A percentile compares a stretch with the other conserved stretches of the same genome.
Evolutionary conservation across 192 early-diverging fungal genomes (phyloP).

Genomic region (Podila epigama): DNA sequence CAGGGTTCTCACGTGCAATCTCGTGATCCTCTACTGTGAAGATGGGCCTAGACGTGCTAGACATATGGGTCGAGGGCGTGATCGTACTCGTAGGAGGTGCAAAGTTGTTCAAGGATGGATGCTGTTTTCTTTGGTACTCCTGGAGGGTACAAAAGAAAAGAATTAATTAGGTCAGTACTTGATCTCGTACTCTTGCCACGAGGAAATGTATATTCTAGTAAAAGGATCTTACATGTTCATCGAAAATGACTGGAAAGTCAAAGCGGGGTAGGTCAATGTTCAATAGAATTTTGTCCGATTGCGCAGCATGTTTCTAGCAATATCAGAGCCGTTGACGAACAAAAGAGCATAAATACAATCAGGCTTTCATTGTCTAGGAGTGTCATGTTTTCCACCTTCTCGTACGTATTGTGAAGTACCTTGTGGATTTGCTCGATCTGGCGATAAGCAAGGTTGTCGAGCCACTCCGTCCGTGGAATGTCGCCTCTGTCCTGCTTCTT

Average conservation of each 20-base stretch:
- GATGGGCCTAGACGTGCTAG: slow-evolving; percentile 28
- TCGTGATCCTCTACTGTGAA: slow-evolving; percentile 85
- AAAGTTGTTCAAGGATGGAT: slow-evolving; percentile 12
- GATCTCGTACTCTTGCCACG: too few relatives aligned
- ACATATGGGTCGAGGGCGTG: slow-evolving; percentile 18
- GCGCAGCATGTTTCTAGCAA: slow-evolving; percentile 53
- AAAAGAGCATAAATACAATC: too few relatives aligned
- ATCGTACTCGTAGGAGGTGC: slow-evolving; percentile 5
- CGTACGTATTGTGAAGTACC: slow-evolving; percentile 35
- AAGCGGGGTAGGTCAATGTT: slow-evolving; percentile 94
- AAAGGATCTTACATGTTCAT: slow-evolving; percentile 70
- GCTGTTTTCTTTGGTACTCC: slow-evolving; percentile 59
- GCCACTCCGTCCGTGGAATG: slow-evolving; percentile 87
- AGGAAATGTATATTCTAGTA: too few relatives aligned
- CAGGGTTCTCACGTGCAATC: slow-evolving; percentile 88
- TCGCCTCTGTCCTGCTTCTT: slow-evolving; percentile 90
- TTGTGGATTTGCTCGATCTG: slow-evolving; percentile 86
- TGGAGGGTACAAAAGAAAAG: slow-evolving; percentile 22
- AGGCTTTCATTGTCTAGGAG: too few relatives aligned
- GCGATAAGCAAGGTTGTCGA: slow-evolving; percentile 89
- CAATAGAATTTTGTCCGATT: slow-evolving; percentile 72
- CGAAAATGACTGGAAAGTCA: slow-evolving; percentile 95
- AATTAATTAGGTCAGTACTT: not conserved
- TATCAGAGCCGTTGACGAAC: too few relatives aligned
- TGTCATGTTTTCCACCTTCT: not conserved